Percentiles rank a stretch among this genome's conserved stretches.
Conservation (phyloP, 1,284 basidiomycete genomes). For the Sutorius eximius region DNA sequence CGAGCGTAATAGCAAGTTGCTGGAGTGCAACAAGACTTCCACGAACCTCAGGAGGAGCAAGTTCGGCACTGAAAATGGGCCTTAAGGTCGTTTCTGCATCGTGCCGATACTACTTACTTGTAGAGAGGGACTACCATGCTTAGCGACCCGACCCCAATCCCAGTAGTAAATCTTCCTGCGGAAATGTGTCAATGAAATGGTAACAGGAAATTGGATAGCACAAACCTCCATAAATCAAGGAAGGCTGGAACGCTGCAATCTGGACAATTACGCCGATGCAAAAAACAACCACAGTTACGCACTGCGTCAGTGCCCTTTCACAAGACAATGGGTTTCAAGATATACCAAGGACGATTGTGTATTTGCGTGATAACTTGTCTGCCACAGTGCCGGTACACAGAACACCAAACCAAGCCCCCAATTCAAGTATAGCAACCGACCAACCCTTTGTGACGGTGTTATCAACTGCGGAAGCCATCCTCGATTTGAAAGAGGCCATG, state of each 20-base stretch:
- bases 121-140: slow-evolving; percentile 77
- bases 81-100: background rate
- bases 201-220: background rate
- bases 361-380: slow-evolving; percentile 72
- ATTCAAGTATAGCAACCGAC: slow-evolving; percentile 68
- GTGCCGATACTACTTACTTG: slow-evolving; percentile 46
- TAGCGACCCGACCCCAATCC: slow-evolving; percentile 74
- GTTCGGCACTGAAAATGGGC: slow-evolving; percentile 46
- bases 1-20: slow-evolving; percentile 78
- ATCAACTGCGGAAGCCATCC: slow-evolving; percentile 56
- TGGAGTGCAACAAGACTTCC: slow-evolving; percentile 81
- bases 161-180: slow-evolving; percentile 69
- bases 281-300: slow-evolving; percentile 61
- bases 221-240: slow-evolving; percentile 66
- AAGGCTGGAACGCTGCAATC: slow-evolving; percentile 51
- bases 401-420: slow-evolving; percentile 75
- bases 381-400: slow-evolving; percentile 65
- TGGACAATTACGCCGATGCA: slow-evolving; percentile 71
- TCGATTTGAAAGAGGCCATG: slow-evolving; percentile 55
- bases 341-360: slow-evolving; percentile 64
- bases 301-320: slow-evolving; percentile 2
- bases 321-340: background rate
- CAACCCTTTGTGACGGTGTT: slow-evolving; percentile 60
- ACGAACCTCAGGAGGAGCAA: slow-evolving; percentile 80
- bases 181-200: slow-evolving; percentile 4